A percentile compares a stretch with the other conserved stretches of the same genome.
Conservation (phyloP, 2,329 filamentous ascomycete genomes). For the Kalaharituber pfeilii region DNA sequence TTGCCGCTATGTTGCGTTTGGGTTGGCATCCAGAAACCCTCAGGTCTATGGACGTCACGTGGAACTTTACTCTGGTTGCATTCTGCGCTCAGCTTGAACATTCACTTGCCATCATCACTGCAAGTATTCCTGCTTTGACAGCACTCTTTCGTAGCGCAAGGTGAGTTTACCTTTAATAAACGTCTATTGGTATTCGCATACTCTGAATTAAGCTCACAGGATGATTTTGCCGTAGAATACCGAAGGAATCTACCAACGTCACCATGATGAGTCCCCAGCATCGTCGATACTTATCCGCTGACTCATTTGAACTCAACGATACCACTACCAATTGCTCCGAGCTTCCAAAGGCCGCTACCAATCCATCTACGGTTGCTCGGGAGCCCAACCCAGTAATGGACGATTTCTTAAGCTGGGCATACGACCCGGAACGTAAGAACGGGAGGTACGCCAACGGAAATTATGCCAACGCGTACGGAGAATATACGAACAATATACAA, state of each 20-base stretch:
- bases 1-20: neutral
- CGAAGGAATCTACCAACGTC: neutral
- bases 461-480: conserved; percentile 5
- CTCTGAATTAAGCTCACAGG: neutral
- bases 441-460: neutral
- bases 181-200: neutral
- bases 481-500: neutral
- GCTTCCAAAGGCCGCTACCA: neutral
- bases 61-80: conserved; percentile 13
- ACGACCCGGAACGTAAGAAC: conserved; percentile 6
- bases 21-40: neutral
- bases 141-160: conserved; percentile 2
- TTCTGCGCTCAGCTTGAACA: conserved; percentile 13
- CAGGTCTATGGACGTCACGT: conserved; percentile 3
- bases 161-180: neutral
- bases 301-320: neutral
- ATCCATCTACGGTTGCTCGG: neutral
- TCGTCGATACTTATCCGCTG: neutral
- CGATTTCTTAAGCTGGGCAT: conserved; percentile 5
- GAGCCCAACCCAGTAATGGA: neutral
- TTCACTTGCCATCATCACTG: conserved; percentile 16
- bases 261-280: neutral
- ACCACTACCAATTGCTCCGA: neutral
- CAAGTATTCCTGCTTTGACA: conserved; percentile 16
- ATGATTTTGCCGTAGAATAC: neutral